Evolutionary conservation across 2,329 filamentous ascomycete genomes (phyloP).

Genomic region (Pseudocercospora pini-densiflorae): DNA sequence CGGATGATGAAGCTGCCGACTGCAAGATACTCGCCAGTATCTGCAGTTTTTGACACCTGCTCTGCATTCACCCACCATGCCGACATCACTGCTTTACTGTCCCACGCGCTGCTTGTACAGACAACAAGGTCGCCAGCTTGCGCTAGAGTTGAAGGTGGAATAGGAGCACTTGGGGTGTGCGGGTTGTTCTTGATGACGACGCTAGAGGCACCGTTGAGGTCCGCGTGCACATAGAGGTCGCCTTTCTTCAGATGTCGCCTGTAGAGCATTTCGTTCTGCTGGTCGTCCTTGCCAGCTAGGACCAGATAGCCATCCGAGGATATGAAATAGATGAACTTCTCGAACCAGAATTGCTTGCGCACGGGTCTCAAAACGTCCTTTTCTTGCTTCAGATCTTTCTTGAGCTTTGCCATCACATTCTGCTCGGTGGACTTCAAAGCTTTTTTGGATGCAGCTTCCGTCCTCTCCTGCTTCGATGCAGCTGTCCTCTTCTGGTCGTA

Average conservation of each 20-base stretch:
- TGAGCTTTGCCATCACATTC: conserved; percentile 84
- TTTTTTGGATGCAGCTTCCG: conserved; percentile 75
- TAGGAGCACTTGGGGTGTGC: conserved; percentile 76
- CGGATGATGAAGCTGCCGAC: conserved; percentile 78
- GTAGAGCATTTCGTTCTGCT: conserved; percentile 93
- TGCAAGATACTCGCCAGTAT: conserved; percentile 78
- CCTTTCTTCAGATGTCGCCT: conserved; percentile 82
- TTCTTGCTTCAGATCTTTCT: conserved; percentile 87
- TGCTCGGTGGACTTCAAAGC: conserved; percentile 89
- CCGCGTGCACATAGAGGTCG: conserved; percentile 90
- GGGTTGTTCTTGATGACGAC: conserved; percentile 90
- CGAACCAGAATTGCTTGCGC: conserved; percentile 88
- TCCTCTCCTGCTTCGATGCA: conserved; percentile 86
- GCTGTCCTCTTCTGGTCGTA: conserved; percentile 87
- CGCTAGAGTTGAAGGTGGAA: conserved; percentile 86
- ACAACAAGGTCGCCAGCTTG: conserved; percentile 88
- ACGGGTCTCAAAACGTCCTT: conserved; percentile 85
- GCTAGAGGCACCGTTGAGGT: conserved; percentile 80
- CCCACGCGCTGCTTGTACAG: conserved; percentile 88
- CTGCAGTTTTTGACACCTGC: conserved; percentile 85
- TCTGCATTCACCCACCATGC: conserved; percentile 94
- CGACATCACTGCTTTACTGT: conserved; percentile 92
- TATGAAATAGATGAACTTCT: conserved; percentile 95
- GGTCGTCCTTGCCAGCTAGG: conserved; percentile 80
- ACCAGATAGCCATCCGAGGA: conserved; percentile 95